Base-by-base conservation (phyloP, 169 alveolate species). In the Perkinsus marinus region DNA sequence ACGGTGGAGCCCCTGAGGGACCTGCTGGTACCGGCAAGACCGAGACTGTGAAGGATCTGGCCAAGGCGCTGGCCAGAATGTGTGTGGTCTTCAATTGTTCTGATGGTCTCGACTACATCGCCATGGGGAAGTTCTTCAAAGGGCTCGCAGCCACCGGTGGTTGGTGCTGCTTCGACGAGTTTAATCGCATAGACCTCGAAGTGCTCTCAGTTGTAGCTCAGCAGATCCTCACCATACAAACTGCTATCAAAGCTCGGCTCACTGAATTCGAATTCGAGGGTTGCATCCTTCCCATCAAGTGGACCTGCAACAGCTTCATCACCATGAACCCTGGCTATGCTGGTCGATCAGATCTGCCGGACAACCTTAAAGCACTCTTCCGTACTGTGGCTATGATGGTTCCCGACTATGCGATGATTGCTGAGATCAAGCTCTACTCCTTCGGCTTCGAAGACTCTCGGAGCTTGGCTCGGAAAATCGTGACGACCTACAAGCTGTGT, bases 91-190 rank as follows among this genome's bases (percentile, higher is more conserved):
- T 98, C 94, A 97, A 97, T 95, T 98, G 99, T 91, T 96, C 98
- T 39, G 98, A 97, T 91, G 98, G 97, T 93, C 95, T 98, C 98
- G 99, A 98, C 94, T 92, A 90, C 91, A 43, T 90, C 39, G 94
- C 95, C 69, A 97, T 97, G 98, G 98, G 98, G 69, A 98, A 98
- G 93, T 97, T 97, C 93, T 97, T 97, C 96, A 97, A 96, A 92
- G 99, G 99, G 39, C 96, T 98, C 57, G 98, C 99, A 0, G 96
- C 98, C 43, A 95, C 99, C 38, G 99, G 99, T 47, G 97, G 98
- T n/a, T 98, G 99, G 99, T 98, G 99, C 89, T 98, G 99, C 92
- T 97, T 98, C 93, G 99, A 98, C 95, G 99, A 98, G 95, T 98
- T 98, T 95, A 98, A 98, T 89, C 97, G 99, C 93, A 95, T 98